Evolutionary conservation across 257 asterid species (phyloP), one percentile per base, ranked within the genome.

Genomic region (Parsonsia alboflavescens): DNA sequence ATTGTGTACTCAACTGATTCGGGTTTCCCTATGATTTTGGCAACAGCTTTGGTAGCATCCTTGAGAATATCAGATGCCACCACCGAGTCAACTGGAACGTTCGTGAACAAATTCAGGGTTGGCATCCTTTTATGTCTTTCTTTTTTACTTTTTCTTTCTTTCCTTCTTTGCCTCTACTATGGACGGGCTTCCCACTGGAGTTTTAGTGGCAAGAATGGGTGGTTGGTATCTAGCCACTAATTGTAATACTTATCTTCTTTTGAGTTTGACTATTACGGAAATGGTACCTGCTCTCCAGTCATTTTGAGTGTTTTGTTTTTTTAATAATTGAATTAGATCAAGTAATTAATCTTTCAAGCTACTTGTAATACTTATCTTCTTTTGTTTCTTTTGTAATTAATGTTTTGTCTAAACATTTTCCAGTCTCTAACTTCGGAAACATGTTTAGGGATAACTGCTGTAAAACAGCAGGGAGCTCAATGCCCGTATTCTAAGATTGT

Each of bases 21-120:
- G 7, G 99, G 97, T 78, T 92, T 94, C 82, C 96, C 96, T 57
- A 94, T 86, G 80, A 86, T 92, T 76, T 87, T 92, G 71, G 97
- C 92, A 61, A 94, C 97, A 22, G 99, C 97, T 88, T 92, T 94
- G 45, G 97, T 89, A 44, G 97, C 97, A 85, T 94, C 97, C 75
- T 87, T 89, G 71, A 94, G 97, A 73, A 94, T 89, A 73, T 94
- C 97, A 52, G 99, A 94, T 72, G 95, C 97, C 28, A 90, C 89
- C 12, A 94, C 97, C 5, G 92, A 87, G 69, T 94, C 99, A 36
- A 94, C 97, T 10, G 99, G 99, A 54, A 92, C 82, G 74, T 94
- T 94, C 65, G 89, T 89, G 87, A 77, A 90, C 79, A 94, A 72
- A 84, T 90, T 94, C 88, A 94, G 81, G 1, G 97, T 90, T 33